Conservation (phyloP, 2,329 filamentous ascomycete species). For the Penicillium carneum region DNA sequence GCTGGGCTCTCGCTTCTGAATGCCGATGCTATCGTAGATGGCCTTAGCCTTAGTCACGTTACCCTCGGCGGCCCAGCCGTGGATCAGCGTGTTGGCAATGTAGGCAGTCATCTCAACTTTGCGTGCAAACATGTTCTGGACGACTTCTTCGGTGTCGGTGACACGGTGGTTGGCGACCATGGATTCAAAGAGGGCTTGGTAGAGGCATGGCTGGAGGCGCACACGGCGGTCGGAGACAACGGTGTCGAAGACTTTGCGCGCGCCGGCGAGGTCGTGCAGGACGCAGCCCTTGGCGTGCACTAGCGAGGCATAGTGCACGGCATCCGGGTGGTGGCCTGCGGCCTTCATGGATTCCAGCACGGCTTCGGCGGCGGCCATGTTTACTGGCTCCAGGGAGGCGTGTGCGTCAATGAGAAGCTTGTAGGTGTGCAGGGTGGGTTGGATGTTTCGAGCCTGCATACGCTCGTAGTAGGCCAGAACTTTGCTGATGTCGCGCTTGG, state of each 20-base stretch:
- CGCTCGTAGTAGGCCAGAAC: slow-evolving; percentile 93
- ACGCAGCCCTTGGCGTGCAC: slow-evolving; percentile 97
- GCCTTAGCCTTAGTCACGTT: slow-evolving; percentile 78
- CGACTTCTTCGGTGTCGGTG: slow-evolving; percentile 73
- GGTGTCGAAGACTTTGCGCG: slow-evolving; percentile 79
- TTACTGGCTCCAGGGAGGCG: slow-evolving; percentile 87
- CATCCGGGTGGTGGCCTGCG: slow-evolving; percentile 78
- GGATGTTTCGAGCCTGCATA: slow-evolving; percentile 85
- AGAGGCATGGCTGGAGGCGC: slow-evolving; percentile 81
- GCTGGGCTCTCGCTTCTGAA: slow-evolving; percentile 86
- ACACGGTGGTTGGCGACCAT: slow-evolving; percentile 95
- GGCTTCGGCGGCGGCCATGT: slow-evolving; percentile 85
- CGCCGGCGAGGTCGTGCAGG: slow-evolving; percentile 85
- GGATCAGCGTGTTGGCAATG: slow-evolving; percentile 97
- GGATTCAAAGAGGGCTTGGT: slow-evolving; percentile 94
- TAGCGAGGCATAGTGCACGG: slow-evolving; percentile 92
- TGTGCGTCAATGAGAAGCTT: slow-evolving; percentile 96
- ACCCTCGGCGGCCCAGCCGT: slow-evolving; percentile 89
- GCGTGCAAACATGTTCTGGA: slow-evolving; percentile 75
- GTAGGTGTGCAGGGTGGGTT: slow-evolving; percentile 93
- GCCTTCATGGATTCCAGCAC: slow-evolving; percentile 80
- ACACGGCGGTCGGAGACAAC: slow-evolving; percentile 74
- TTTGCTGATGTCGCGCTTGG: slow-evolving; percentile 93
- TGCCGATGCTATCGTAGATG: slow-evolving; percentile 80
- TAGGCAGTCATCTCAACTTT: slow-evolving; percentile 90